phyloP scores from a whole-genome alignment of 2,329 filamentous ascomycete genomes.

The Cladorrhinum sp. region DNA sequence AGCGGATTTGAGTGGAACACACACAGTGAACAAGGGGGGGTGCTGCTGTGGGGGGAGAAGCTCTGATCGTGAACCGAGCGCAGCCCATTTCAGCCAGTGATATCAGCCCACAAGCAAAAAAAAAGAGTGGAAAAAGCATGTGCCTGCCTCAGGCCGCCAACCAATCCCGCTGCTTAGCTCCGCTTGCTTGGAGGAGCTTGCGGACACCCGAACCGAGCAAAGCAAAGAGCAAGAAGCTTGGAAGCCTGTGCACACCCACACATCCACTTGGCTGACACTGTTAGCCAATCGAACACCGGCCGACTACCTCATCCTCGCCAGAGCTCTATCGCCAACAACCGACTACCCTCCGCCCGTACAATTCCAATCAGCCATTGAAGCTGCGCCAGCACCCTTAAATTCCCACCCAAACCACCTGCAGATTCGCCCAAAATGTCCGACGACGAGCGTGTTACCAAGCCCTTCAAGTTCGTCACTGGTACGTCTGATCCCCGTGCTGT shows the following conservation, averaged over 20 bases:
- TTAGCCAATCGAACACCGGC: constrained; percentile 11
- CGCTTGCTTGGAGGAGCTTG: constrained; percentile 21
- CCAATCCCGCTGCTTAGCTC: constrained; percentile 8
- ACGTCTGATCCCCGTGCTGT: constrained; percentile 43
- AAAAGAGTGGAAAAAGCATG: background rate
- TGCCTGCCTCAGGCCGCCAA: constrained; percentile 18
- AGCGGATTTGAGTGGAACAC: constrained; percentile 17
- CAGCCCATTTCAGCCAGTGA: constrained; percentile 14
- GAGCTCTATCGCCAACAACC: constrained; percentile 19
- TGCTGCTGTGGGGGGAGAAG: background rate
- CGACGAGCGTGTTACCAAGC: constrained; percentile 87
- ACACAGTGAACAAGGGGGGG: constrained; percentile 3
- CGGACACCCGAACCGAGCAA: constrained; percentile 14
- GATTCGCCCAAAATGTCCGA: constrained; percentile 77
- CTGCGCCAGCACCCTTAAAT: constrained; percentile 33
- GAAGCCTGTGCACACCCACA: background rate
- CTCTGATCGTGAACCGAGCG: constrained; percentile 11
- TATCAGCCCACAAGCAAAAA: constrained; percentile 22
- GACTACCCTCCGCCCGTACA: constrained; percentile 23
- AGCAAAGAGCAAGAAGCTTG: background rate
- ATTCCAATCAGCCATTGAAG: constrained; percentile 32
- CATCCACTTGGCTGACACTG: constrained; percentile 3
- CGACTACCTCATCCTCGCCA: constrained; percentile 20
- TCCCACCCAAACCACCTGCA: constrained; percentile 36
- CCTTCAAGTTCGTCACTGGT: constrained; percentile 99